Evolutionary conservation across 2,329 filamentous ascomycete genomes (phyloP), one percentile per base, ranked within the genome.

Genomic region (Neofusicoccum parvum): DNA sequence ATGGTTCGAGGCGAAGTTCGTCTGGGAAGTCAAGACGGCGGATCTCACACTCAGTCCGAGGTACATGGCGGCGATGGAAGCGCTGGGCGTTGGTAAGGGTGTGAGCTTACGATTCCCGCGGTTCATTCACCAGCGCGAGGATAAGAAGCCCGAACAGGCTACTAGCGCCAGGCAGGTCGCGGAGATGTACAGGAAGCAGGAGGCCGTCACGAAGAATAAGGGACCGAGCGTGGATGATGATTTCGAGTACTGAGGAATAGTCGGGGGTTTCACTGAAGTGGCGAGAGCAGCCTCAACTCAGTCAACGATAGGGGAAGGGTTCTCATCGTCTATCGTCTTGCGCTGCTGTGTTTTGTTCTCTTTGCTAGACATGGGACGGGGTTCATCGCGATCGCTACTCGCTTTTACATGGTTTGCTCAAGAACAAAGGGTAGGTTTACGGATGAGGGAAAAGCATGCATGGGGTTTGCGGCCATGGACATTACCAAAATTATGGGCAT

Each of bases 21-120:
- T 99, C 1, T 99, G 95, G 95, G 95, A 99, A 80, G 94, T 99
- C 71, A 96, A 94, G 82, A 96, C 94, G 12, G 95, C 95, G 1
- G 95, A 99, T 82, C 79, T 99, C 72, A 98, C 95, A 1, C 85
- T 99, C 23, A 94, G 90, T 70, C 95, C 95, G 32, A 85, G 94
- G 45, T 99, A 99, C 80, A 92, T 94, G 79, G 95, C 95, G n/a
- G 95, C 92, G 0, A 87, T 87, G 53, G 88, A 90, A 70, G 92
- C 96, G 75, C 88, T 94, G 6, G 90, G 89, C 58, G 78, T 75
- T 76, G 86, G 85, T 14, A 89, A 88, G 73, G 95, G 95, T 2
- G 92, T 99, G 71, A 94, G 90, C 73, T 81, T 99, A 70, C 85
- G 95, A 6, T 99, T 99, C 78, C 95, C 95, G 10, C 83, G 95